These are phyloP conservation scores for Grifola frondosa DNA, from an alignment of 1,284 basidiomycete genomes.

Conservation along the genomic window DNA sequence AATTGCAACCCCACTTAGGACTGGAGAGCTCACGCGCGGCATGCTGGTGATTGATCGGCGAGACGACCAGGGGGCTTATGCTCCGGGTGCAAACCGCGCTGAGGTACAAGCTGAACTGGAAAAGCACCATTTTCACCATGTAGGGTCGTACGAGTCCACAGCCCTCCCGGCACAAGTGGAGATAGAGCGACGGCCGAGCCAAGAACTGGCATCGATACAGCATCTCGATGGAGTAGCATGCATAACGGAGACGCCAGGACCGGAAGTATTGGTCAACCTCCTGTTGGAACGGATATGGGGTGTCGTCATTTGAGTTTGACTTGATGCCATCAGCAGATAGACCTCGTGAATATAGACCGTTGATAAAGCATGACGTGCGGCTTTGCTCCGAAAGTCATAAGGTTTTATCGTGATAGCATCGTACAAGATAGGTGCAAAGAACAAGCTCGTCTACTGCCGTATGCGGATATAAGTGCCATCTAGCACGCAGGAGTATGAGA, in stretches of 20 bases:
- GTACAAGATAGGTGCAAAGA: too few species aligned
- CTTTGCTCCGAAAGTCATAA: too few species aligned
- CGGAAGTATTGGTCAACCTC: slow-evolving; percentile 44
- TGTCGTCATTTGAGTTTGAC: slow-evolving; percentile 22
- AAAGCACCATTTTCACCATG: slow-evolving; percentile 33
- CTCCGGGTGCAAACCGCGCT: slow-evolving; percentile 61
- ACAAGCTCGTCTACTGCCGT: too few species aligned
- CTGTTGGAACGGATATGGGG: slow-evolving; percentile 63
- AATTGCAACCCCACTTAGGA: slow-evolving; percentile 25
- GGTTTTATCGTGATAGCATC: too few species aligned
- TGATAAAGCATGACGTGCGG: too few species aligned
- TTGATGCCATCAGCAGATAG: too few species aligned
- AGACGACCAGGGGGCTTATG: slow-evolving; percentile 56
- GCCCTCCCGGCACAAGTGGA: slow-evolving; percentile 54
- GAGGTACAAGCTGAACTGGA: slow-evolving; percentile 56
- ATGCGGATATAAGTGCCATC: too few species aligned
- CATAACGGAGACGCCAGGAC: slow-evolving; percentile 58
- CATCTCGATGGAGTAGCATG: slow-evolving; percentile 46
- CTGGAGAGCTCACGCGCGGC: slow-evolving; percentile 62
- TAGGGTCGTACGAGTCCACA: slow-evolving; percentile 45
- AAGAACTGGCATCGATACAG: slow-evolving; percentile 16
- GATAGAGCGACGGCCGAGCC: slow-evolving; percentile 36
- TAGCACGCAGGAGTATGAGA: background rate
- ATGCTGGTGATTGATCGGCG: slow-evolving; percentile 76
- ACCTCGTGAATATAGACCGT: too few species aligned